phyloP scores from a whole-genome alignment of 1,284 basidiomycete genomes.

The Gomphus bonarii region DNA sequence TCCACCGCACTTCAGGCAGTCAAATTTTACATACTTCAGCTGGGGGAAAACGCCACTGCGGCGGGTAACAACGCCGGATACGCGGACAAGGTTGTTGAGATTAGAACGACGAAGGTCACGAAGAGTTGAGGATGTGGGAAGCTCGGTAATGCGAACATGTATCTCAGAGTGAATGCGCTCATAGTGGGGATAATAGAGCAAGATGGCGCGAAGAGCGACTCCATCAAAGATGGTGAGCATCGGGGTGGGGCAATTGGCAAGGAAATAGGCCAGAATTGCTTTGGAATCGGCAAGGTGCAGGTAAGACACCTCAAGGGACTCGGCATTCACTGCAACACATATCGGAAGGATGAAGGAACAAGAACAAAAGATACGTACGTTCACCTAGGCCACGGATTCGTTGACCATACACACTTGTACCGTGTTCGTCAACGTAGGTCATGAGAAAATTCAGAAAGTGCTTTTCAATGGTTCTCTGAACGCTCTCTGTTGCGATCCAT shows the following conservation, averaged over 20 bases:
- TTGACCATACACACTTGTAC: conserved; percentile 89
- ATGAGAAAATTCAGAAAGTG: conserved; percentile 95
- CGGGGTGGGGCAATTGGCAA: conserved; percentile 87
- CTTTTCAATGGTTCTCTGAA: conserved; percentile 81
- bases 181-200: conserved; percentile 94
- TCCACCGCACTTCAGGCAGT: conserved; percentile 88
- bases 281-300: conserved; percentile 85
- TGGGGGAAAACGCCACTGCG: conserved; percentile 97
- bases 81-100: conserved; percentile 91
- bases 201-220: conserved; percentile 88
- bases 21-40: conserved; percentile 98
- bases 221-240: conserved; percentile 96
- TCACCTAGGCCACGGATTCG: conserved; percentile 92
- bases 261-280: conserved; percentile 93
- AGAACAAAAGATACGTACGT: conserved; percentile 43
- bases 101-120: conserved; percentile 90
- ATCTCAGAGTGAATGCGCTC: conserved; percentile 97
- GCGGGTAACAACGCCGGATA: conserved; percentile 95
- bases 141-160: conserved; percentile 92
- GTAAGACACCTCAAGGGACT: conserved; percentile 96
- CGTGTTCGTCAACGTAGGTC: conserved; percentile 89
- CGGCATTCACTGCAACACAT: conserved; percentile 69
- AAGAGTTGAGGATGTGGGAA: conserved; percentile 82
- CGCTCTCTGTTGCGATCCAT: conserved; percentile 92
- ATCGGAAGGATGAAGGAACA: neutral